Conservation (phyloP, 2,329 filamentous ascomycete genomes). For the Penicillium sp. region DNA sequence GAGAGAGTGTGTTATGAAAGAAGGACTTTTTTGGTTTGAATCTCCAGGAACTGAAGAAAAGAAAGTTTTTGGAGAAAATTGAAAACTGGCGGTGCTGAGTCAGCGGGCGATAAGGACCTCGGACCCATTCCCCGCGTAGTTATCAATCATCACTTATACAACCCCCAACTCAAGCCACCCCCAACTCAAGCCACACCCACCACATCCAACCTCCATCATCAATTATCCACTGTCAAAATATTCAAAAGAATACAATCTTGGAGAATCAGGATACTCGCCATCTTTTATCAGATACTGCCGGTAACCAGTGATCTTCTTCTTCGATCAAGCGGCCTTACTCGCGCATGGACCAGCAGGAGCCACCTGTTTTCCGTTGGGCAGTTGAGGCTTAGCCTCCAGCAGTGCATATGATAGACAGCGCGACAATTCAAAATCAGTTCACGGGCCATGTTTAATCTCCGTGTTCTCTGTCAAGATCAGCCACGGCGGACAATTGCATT, state of each 20-base stretch:
- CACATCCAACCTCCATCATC: background rate
- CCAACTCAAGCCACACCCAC: background rate
- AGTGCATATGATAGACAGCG: slow-evolving; percentile 11
- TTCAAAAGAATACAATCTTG: background rate
- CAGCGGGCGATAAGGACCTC: slow-evolving; percentile 30
- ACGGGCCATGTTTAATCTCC: slow-evolving; percentile 63
- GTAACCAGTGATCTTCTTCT: background rate
- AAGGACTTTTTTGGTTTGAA: slow-evolving; percentile 6
- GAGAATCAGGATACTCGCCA: background rate
- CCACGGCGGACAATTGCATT: slow-evolving; percentile 88
- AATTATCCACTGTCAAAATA: background rate
- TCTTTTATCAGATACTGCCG: background rate
- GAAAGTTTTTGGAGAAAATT: slow-evolving; percentile 9
- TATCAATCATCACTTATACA: slow-evolving; percentile 11
- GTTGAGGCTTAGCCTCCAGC: slow-evolving; percentile 11
- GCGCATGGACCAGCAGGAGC: slow-evolving; percentile 9
- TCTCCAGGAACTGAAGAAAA: background rate
- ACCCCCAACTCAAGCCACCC: background rate
- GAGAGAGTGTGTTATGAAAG: slow-evolving; percentile 2
- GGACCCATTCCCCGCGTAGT: slow-evolving; percentile 9
- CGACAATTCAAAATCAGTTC: slow-evolving; percentile 5
- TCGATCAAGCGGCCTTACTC: background rate
- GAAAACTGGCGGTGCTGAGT: slow-evolving; percentile 23
- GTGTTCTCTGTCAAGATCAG: slow-evolving; percentile 83
- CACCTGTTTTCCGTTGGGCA: slow-evolving; percentile 9